Conservation (phyloP, 495 filamentous ascomycete genomes). For the Letharia lupina region DNA sequence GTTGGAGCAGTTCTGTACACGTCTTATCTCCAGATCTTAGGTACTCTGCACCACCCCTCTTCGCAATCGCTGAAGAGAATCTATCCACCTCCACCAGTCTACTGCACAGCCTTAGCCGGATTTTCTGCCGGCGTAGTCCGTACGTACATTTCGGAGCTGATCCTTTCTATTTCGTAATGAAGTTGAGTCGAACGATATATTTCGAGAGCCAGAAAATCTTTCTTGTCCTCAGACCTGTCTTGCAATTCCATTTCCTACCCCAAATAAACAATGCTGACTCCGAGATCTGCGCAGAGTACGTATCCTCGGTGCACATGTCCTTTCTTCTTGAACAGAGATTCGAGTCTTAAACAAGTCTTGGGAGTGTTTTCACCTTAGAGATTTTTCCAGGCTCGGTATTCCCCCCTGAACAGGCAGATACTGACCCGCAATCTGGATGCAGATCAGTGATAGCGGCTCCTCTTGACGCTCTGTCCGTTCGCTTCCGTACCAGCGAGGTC, state of each 20-base stretch:
- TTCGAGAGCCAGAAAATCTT: too few relatives aligned
- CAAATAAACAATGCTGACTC: too few relatives aligned
- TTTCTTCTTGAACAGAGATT: neutral
- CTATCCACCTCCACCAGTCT: conserved; percentile 62
- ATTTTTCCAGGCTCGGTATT: neutral
- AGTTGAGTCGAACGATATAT: too few relatives aligned
- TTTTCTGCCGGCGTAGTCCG: conserved; percentile 65
- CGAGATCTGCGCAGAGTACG: conserved; percentile 26
- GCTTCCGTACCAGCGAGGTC: conserved; percentile 64
- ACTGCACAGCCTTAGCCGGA: conserved; percentile 64
- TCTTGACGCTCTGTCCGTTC: conserved; percentile 77
- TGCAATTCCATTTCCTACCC: too few relatives aligned
- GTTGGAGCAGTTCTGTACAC: conserved; percentile 84
- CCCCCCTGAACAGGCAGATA: neutral
- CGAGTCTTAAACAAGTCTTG: neutral
- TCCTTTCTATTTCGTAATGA: too few relatives aligned
- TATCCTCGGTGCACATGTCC: neutral
- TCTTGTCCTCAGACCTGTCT: too few relatives aligned
- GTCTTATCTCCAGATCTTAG: conserved; percentile 73
- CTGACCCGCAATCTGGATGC: neutral
- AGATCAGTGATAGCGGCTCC: conserved; percentile 69
- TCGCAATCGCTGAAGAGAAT: conserved; percentile 58
- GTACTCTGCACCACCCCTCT: conserved; percentile 61
- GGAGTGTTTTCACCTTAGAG: neutral
- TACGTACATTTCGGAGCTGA: too few relatives aligned